Evolutionary conservation across 352 stramenopile species (phyloP).

Genomic region (Lagenidium sp.): DNA sequence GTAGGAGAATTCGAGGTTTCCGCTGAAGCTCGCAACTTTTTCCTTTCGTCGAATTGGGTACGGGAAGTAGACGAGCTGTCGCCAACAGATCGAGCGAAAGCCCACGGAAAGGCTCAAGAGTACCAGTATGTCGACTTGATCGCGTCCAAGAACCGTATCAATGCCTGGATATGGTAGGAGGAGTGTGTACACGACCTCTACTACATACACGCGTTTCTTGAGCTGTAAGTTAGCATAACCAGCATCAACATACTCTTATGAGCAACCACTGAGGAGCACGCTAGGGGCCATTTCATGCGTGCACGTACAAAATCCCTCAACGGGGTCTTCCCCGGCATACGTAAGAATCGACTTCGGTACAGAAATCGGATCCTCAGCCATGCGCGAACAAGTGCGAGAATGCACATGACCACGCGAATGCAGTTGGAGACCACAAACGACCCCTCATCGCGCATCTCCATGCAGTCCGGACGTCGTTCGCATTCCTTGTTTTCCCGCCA

Average conservation of each 20-base stretch:
- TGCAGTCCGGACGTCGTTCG: slow-evolving; percentile 11
- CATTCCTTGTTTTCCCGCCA: slow-evolving; percentile 52
- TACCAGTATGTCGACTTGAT: slow-evolving; percentile 23
- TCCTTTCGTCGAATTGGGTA: slow-evolving; percentile 62
- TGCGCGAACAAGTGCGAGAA: slow-evolving; percentile 8
- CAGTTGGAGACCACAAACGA: slow-evolving; percentile 27
- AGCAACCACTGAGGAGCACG: too few relatives aligned
- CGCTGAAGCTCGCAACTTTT: slow-evolving; percentile 53
- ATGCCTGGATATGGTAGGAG: slow-evolving; percentile 48
- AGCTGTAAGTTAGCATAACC: too few relatives aligned
- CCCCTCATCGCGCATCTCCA: slow-evolving; percentile 21
- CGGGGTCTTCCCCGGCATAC: slow-evolving; percentile 3
- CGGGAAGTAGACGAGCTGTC: slow-evolving; percentile 46
- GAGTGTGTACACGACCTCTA: slow-evolving; percentile 24
- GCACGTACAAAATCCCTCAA: slow-evolving; percentile 7
- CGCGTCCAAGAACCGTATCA: slow-evolving; percentile 18
- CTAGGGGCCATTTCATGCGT: too few relatives aligned
- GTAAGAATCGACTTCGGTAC: slow-evolving; percentile 3
- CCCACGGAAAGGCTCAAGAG: slow-evolving; percentile 29
- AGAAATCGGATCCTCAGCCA: slow-evolving; percentile 21
- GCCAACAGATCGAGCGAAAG: slow-evolving; percentile 39
- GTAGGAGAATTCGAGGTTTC: slow-evolving; percentile 59
- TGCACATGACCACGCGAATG: slow-evolving; percentile 16
- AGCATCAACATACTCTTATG: too few relatives aligned
- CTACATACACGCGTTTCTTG: too few relatives aligned